Percentiles rank a stretch among this genome's conserved stretches.
Conservation (phyloP, 163 green algal species). For the Scenedesmus sp. region DNA sequence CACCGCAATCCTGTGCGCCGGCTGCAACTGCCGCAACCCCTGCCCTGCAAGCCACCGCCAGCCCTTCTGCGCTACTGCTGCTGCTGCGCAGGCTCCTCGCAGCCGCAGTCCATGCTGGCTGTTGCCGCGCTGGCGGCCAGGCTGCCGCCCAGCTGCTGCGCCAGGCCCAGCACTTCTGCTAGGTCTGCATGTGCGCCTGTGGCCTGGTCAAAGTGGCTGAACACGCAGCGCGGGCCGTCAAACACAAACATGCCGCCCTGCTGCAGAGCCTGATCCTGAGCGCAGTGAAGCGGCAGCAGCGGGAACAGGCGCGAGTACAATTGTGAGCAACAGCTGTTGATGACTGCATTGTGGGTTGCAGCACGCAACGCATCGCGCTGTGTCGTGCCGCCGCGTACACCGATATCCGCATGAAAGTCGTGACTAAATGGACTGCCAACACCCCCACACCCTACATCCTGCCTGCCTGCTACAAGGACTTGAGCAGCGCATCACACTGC, state of each 20-base stretch:
- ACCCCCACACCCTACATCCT: too few species aligned
- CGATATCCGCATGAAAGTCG: too few species aligned
- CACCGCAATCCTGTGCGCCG: not conserved
- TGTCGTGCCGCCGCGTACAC: too few species aligned
- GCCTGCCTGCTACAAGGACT: too few species aligned
- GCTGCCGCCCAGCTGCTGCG: not conserved
- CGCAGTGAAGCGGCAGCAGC: slow-evolving; percentile 36
- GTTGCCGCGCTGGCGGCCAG: not conserved
- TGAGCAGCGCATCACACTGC: too few species aligned
- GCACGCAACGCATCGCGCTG: not conserved
- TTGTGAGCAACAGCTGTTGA: slow-evolving; percentile 38
- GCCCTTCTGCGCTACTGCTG: not conserved
- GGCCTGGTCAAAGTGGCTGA: slow-evolving; percentile 69
- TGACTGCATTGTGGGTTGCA: not conserved
- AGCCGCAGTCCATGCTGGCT: slow-evolving; percentile 35
- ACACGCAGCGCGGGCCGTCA: slow-evolving; percentile 63
- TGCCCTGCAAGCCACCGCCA: not conserved
- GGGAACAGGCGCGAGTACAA: not conserved
- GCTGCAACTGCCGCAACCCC: not conserved
- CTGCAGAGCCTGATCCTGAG: slow-evolving; percentile 65
- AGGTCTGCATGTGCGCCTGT: slow-evolving; percentile 72
- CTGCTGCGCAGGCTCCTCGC: not conserved
- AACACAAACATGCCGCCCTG: slow-evolving; percentile 82
- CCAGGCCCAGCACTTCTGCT: slow-evolving; percentile 22
- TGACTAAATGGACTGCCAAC: too few species aligned